Base-by-base conservation (phyloP, 2,329 filamentous ascomycete species). In the Sphaerulina populicola region DNA sequence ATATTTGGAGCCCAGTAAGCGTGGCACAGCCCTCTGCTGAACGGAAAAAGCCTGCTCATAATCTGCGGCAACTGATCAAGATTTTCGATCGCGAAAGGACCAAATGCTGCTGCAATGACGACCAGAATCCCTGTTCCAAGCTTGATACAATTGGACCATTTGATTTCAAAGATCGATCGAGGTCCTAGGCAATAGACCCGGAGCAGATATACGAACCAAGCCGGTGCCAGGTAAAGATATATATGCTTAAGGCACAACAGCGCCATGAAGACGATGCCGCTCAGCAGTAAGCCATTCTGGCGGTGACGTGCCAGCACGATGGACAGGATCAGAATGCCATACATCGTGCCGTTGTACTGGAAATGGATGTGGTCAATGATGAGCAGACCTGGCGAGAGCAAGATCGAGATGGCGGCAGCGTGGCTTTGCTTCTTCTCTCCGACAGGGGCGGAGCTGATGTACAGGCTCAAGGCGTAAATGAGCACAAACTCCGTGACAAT, bases 301-400 rank as follows among this genome's bases (percentile, higher is more conserved):
- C 83, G 81, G 14, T 56, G 53, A 45, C 88, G 82, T 6, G 89
- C 88, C 53, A 94, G 73, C 1, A 94, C 85, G 43, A 98, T 77
- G 2, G 93, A 97, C 48, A 91, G 76, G 35, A 97, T 79, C 45
- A 98, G 75, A 39, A 97, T 74, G 35, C 93, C 93, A 67, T 97
- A 98, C 71, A 98, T 81, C 71, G 90, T 89, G 37, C 93, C 91
- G 73, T 98, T 98, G 74, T 98, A 98, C 74, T 98, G 93, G 69
- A 98, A 98, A 69, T 96, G 90, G 58, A 96, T 91, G 68, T 98
- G 93, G 66, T 98, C 93, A 68, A 98, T 97, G 66, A 98, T 94
- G 54, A 98, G 76, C 33, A 98, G 79, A 1, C 91, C 93, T 0
- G 93, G 93, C 0, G 90, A 97, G 10, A 97, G 79, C 3, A 97